Base-by-base conservation (phyloP, 2,329 filamentous ascomycete genomes). In the Curvularia lunata region DNA sequence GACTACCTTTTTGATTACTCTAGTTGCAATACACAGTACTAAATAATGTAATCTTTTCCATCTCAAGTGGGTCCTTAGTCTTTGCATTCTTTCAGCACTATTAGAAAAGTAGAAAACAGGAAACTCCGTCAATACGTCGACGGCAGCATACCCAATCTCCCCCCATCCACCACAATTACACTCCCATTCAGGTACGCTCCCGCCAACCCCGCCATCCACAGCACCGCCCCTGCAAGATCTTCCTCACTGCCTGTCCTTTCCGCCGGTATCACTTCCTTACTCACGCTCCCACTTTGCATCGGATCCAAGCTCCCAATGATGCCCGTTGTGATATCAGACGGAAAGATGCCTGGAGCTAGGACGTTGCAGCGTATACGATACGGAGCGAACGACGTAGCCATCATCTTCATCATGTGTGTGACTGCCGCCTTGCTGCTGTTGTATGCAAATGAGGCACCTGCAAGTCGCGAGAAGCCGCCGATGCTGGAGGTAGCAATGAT, bases 141-240 rank as follows among this genome's bases (percentile, higher is more conserved):
- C 27, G 86, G 85, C 61, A 87, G 79, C 16, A 78, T 82, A 27
- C 79, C 79, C 48, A 91, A 69, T 56, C 86, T 80, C 1, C 87
- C 88, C 48, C 88, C 88, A 70, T 91, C 88, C 0, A 85, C 79
- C 7, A 89, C 75, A 46, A 89, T 75, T 16, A 87, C 81, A 58
- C 83, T 83, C 2, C 88, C 88, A 72, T 90, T 90, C 65, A 85
- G 79, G 71, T 88, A 91, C 3, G 84, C 85, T 0, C 88, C 88
- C 2, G 87, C 87, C 60, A 83, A 78, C 48, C 85, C 86, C 3
- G 85, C 85, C 69, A 91, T 78, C 78, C 87, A 91, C 49, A 91
- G 71, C 25, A 91, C 82, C 47, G 85, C 79, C 1, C 88, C 87
- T 1, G 83, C 85, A 79, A 91, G 85, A 67, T 90, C 88, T 64